phyloP scores from a whole-genome alignment of 805 yeast species.

The Nakazawaea ernobii region DNA sequence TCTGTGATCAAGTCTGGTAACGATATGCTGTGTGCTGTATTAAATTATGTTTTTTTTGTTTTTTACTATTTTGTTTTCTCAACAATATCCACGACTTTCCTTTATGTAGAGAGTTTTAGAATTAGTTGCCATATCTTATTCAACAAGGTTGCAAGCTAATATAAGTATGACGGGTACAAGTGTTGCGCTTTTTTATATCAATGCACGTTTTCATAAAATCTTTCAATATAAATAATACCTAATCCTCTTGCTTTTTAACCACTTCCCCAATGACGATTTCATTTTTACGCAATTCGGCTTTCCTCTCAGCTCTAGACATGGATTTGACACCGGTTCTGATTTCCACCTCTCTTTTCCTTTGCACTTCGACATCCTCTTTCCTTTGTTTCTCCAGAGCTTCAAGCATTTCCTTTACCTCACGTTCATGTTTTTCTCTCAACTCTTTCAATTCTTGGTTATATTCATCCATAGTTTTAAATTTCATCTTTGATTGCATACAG shows the following conservation, averaged over 20 bases:
- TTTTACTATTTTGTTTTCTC: no score
- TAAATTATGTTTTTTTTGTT: no score
- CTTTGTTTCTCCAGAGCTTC: constrained; percentile 65
- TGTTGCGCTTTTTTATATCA: constrained; percentile 9
- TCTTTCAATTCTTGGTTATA: constrained; percentile 58
- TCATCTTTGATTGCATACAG: constrained; percentile 40
- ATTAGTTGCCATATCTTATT: no score
- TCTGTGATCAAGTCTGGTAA: neutral
- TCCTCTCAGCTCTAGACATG: constrained; percentile 40
- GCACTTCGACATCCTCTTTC: constrained; percentile 58
- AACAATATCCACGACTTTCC: no score
- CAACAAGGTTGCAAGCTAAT: no score
- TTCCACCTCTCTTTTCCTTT: constrained; percentile 41
- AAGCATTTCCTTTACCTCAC: constrained; percentile 58
- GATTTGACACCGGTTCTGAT: constrained; percentile 37
- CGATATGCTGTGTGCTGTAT: neutral
- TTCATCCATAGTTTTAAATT: constrained; percentile 53
- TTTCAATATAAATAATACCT: neutral
- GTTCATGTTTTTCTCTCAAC: constrained; percentile 58
- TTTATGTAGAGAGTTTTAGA: no score
- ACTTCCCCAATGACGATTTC: constrained; percentile 62
- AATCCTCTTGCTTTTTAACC: constrained; percentile 2
- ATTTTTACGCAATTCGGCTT: constrained; percentile 55
- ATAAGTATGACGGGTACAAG: no score
- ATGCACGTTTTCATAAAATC: constrained; percentile 8